A percentile compares a stretch with the other conserved stretches of the same genome.
Conservation (phyloP, 1,139 yeast species). For the Taphrina deformans region DNA sequence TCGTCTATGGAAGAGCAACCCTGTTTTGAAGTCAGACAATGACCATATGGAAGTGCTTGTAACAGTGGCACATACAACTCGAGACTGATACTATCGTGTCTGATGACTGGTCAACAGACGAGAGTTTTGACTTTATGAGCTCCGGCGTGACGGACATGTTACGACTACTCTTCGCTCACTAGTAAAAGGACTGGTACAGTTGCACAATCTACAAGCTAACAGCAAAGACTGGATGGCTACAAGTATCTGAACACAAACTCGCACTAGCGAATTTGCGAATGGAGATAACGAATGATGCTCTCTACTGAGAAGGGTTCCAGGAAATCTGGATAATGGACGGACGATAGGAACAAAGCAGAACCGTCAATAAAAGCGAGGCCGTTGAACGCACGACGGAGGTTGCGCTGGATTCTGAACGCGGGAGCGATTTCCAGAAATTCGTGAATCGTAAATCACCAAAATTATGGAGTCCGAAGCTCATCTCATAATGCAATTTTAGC, state of each 20-base stretch:
- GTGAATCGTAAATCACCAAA: background rate
- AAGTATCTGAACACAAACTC: background rate
- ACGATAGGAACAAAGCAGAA: too few species aligned
- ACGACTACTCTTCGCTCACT: background rate
- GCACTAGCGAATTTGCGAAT: background rate
- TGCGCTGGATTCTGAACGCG: background rate
- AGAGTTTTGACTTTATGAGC: slow-evolving; percentile 58
- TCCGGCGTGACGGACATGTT: slow-evolving; percentile 44
- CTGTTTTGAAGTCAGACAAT: background rate
- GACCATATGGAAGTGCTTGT: background rate
- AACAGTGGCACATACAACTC: slow-evolving; percentile 49
- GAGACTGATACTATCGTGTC: slow-evolving; percentile 80
- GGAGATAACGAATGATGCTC: too few species aligned
- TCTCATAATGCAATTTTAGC: too few species aligned
- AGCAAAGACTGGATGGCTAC: background rate
- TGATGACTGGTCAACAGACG: slow-evolving; percentile 69
- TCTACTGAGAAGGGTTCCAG: too few species aligned
- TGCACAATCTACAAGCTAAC: background rate
- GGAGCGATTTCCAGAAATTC: background rate
- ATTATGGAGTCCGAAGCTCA: background rate
- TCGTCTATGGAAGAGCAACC: slow-evolving; percentile 65
- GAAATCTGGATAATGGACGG: too few species aligned
- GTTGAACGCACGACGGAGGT: background rate
- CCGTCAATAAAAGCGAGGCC: background rate
- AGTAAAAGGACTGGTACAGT: background rate